phyloP scores from a whole-genome alignment of 2,329 filamentous ascomycete species.

The Elsinoe batatas region DNA sequence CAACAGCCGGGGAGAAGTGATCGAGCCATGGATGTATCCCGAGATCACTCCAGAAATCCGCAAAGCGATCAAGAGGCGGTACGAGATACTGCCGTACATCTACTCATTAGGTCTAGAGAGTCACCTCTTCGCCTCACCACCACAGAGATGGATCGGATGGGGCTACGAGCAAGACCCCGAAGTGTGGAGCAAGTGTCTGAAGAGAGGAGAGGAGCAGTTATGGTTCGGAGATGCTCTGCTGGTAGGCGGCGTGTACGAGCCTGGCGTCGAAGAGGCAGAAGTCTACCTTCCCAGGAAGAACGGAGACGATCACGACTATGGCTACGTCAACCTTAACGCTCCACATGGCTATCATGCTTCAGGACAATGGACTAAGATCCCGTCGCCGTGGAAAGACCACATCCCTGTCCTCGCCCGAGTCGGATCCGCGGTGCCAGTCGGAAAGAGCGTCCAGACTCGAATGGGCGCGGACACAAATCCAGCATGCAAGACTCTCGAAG shows the following conservation, averaged over 20 bases:
- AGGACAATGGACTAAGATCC: constrained; percentile 44
- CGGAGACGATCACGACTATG: constrained; percentile 30
- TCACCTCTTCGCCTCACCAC: constrained; percentile 51
- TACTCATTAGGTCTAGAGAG: constrained; percentile 56
- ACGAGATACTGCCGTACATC: constrained; percentile 62
- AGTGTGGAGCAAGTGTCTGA: constrained; percentile 53
- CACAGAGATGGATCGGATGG: constrained; percentile 65
- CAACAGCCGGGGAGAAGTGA: constrained; percentile 60
- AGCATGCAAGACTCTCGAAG: constrained; percentile 31
- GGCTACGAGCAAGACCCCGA: constrained; percentile 57
- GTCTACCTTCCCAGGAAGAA: constrained; percentile 52
- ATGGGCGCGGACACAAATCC: constrained; percentile 39
- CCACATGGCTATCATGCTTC: constrained; percentile 49
- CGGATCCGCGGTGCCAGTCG: constrained; percentile 45
- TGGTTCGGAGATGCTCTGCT: constrained; percentile 61
- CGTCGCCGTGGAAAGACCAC: constrained; percentile 43
- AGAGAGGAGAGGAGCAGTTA: constrained; percentile 59
- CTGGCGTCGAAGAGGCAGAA: constrained; percentile 43
- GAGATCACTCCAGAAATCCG: constrained; percentile 54
- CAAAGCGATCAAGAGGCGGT: constrained; percentile 57
- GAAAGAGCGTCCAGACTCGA: constrained; percentile 40
- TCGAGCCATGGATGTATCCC: constrained; percentile 70
- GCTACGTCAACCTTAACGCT: constrained; percentile 53
- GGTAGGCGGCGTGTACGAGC: constrained; percentile 57
- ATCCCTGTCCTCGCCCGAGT: constrained; percentile 48